Evolutionary conservation across 2,329 filamentous ascomycete genomes (phyloP).

Genomic region (Trichoderma gracile): DNA sequence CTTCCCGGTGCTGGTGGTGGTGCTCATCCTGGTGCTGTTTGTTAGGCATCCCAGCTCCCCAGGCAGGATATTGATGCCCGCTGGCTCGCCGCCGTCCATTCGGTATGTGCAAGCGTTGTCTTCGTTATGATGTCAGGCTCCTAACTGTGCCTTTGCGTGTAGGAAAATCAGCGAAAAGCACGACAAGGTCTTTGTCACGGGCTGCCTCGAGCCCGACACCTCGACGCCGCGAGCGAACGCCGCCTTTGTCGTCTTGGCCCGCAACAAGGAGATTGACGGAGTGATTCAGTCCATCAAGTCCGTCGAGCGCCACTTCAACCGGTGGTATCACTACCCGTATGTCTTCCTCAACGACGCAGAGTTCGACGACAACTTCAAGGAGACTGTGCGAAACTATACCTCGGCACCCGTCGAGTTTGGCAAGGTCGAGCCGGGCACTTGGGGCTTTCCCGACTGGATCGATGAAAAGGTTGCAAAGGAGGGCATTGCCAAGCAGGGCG

Average conservation of each 20-base stretch:
- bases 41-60: slow-evolving; percentile 82
- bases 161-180: slow-evolving; percentile 97
- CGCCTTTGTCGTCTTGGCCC: slow-evolving; percentile 90
- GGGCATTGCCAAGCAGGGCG: slow-evolving; percentile 93
- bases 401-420: slow-evolving; percentile 87
- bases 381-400: slow-evolving; percentile 86
- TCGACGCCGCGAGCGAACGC: slow-evolving; percentile 83
- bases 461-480: slow-evolving; percentile 92
- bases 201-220: slow-evolving; percentile 80
- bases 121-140: not conserved
- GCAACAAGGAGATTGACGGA: slow-evolving; percentile 94
- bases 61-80: slow-evolving; percentile 81
- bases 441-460: slow-evolving; percentile 97
- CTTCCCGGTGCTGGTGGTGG: slow-evolving; percentile 87
- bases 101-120: slow-evolving; percentile 59
- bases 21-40: slow-evolving; percentile 87
- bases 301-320: slow-evolving; percentile 97
- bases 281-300: slow-evolving; percentile 97
- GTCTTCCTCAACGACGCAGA: slow-evolving; percentile 98
- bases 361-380: slow-evolving; percentile 93
- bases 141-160: slow-evolving; percentile 30
- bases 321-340: slow-evolving; percentile 98
- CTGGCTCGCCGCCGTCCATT: slow-evolving; percentile 84
- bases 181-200: slow-evolving; percentile 93
- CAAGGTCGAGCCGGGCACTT: slow-evolving; percentile 85